Evolutionary conservation across 176 grass and related monocot species (phyloP).

Genomic region (maize (Zea mays)): DNA sequence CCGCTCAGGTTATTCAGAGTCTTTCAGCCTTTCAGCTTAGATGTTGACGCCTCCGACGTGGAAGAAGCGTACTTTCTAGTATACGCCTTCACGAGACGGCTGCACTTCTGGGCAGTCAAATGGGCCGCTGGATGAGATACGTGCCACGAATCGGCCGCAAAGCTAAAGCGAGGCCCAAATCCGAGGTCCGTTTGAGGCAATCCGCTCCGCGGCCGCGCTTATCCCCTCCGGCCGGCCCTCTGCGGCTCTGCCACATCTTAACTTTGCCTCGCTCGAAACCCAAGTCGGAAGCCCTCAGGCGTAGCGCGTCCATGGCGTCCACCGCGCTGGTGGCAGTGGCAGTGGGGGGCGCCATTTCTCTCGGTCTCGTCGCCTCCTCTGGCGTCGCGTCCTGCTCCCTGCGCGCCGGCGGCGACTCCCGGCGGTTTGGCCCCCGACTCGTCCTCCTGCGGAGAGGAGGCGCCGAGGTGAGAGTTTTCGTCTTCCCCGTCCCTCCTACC

Average conservation of each 20-base stretch:
- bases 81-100: no score
- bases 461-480: conserved; percentile 3
- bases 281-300: neutral
- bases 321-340: conserved; percentile 8
- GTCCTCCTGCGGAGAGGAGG: neutral
- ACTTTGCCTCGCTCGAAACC: neutral
- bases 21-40: neutral
- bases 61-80: no score
- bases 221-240: neutral
- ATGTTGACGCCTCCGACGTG: no score
- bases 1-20: neutral
- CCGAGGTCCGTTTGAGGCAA: neutral
- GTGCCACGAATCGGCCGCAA: no score
- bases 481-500: no score
- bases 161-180: neutral
- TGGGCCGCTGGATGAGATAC: no score
- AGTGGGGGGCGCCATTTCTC: neutral
- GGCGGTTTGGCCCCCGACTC: neutral
- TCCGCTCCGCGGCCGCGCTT: neutral
- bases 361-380: neutral
- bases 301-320: conserved; percentile 40
- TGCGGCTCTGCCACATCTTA: neutral
- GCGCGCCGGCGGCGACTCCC: neutral
- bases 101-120: no score
- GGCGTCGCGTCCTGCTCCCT: neutral